Percentiles rank a stretch among this genome's conserved stretches.
These are phyloP conservation scores for Aspergillus versicolor DNA, from an alignment of 2,329 filamentous ascomycete genomes.

Conservation along the genomic window DNA sequence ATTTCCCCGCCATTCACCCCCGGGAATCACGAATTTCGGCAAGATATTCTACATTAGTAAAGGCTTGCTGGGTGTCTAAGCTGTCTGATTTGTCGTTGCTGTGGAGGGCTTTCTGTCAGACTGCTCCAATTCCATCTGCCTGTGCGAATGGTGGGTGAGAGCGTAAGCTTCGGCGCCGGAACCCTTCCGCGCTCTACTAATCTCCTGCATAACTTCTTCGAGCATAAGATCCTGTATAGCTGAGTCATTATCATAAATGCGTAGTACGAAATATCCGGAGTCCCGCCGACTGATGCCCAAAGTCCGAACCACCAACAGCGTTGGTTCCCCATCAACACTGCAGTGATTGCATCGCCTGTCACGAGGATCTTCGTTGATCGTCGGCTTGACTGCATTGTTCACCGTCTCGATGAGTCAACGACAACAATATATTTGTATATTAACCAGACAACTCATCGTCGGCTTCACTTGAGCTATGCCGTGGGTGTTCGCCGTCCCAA, in stretches of 20 bases:
- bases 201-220: not conserved
- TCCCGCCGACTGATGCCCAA: not conserved
- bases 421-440: slow-evolving; percentile 1
- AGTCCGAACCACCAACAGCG: not conserved
- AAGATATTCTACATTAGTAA: too few relatives aligned
- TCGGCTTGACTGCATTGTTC: not conserved
- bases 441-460: slow-evolving; percentile 10
- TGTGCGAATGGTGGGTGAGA: too few relatives aligned
- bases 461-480: slow-evolving; percentile 6
- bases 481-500: slow-evolving; percentile 2
- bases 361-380: slow-evolving; percentile 1
- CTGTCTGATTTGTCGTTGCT: too few relatives aligned
- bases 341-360: not conserved
- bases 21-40: too few relatives aligned
- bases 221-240: not conserved
- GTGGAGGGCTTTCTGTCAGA: too few relatives aligned
- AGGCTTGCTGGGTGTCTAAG: too few relatives aligned
- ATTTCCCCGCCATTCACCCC: not conserved
- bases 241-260: not conserved
- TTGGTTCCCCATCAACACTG: not conserved
- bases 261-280: not conserved
- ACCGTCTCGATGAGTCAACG: slow-evolving; percentile 2
- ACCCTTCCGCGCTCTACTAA: too few relatives aligned
- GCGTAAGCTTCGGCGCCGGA: too few relatives aligned
- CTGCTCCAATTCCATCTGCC: too few relatives aligned